phyloP scores from a whole-genome alignment of 768 basidiomycete genomes.

The Suillus hirtellus region DNA sequence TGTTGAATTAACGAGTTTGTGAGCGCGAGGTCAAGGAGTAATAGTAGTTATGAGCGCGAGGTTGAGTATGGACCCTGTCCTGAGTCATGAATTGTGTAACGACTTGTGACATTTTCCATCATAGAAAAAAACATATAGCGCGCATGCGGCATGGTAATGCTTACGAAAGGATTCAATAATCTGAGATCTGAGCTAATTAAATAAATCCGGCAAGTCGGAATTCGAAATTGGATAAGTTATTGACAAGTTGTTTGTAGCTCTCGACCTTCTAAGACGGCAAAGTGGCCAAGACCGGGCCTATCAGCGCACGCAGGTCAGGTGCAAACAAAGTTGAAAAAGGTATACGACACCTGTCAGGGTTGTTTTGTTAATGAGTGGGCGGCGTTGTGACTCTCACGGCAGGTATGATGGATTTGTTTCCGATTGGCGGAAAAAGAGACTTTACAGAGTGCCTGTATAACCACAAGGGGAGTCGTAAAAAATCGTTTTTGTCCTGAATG shows the following conservation, averaged over 20 bases:
- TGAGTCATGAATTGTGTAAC: neutral
- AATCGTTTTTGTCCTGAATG: neutral
- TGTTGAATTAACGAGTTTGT: too few relatives aligned
- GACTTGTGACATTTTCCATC: neutral
- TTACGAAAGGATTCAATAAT: conserved; percentile 2
- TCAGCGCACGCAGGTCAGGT: neutral
- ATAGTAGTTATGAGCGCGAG: too few relatives aligned
- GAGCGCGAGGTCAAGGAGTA: neutral
- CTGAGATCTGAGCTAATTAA: conserved; percentile 4
- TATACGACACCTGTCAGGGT: conserved; percentile 2
- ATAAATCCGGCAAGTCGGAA: conserved; percentile 4
- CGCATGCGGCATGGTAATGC: neutral
- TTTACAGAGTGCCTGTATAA: neutral
- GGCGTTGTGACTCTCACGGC: neutral
- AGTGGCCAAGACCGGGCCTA: neutral
- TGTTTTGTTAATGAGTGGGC: neutral
- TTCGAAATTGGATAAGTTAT: neutral
- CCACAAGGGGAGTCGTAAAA: too few relatives aligned
- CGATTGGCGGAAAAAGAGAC: neutral
- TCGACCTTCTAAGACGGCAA: conserved; percentile 4
- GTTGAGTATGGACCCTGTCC: neutral
- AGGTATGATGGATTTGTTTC: neutral
- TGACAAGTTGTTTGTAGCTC: neutral
- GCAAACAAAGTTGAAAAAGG: neutral
- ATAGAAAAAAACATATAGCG: conserved; percentile 6